A percentile compares a stretch with the other conserved stretches of the same genome.
Conservation (phyloP, 257 asterid species). For the Fraxinus cuspidata region DNA sequence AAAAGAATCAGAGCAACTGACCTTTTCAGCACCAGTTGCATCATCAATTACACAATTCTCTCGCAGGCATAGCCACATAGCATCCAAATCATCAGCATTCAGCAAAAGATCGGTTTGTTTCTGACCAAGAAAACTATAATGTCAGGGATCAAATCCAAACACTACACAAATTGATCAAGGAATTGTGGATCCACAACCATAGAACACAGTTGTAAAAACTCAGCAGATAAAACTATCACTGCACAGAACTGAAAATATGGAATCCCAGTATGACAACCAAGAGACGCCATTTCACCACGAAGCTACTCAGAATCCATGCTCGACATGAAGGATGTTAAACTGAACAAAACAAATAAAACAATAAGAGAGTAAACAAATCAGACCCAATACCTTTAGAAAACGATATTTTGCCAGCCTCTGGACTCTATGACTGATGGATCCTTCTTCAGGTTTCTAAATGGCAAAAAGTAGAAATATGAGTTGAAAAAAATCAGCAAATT, state of each 20-base stretch:
- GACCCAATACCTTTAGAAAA: constrained; percentile 73
- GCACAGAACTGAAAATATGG: constrained; percentile 11
- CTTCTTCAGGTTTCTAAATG: constrained; percentile 93
- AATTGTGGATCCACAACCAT: background rate
- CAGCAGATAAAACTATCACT: background rate
- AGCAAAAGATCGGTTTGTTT: constrained; percentile 97
- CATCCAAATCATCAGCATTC: constrained; percentile 99
- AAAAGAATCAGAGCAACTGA: constrained; percentile 23
- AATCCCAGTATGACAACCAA: background rate
- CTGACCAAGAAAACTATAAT: constrained; percentile 40
- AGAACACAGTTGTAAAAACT: background rate
- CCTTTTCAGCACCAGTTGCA: constrained; percentile 99
- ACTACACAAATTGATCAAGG: background rate
- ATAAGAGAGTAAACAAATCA: background rate
- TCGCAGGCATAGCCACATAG: constrained; percentile 99
- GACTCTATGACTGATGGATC: constrained; percentile 96
- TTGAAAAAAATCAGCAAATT: background rate
- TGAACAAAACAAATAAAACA: background rate
- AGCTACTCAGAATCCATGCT: constrained; percentile 6
- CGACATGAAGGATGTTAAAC: background rate
- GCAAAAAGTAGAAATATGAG: constrained; percentile 17
- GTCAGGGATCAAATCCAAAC: background rate
- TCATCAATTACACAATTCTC: constrained; percentile 99
- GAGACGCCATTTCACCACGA: background rate
- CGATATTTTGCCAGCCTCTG: constrained; percentile 95